Base-by-base conservation (phyloP, 208 protist species). In the Crithidia expoeki region DNA sequence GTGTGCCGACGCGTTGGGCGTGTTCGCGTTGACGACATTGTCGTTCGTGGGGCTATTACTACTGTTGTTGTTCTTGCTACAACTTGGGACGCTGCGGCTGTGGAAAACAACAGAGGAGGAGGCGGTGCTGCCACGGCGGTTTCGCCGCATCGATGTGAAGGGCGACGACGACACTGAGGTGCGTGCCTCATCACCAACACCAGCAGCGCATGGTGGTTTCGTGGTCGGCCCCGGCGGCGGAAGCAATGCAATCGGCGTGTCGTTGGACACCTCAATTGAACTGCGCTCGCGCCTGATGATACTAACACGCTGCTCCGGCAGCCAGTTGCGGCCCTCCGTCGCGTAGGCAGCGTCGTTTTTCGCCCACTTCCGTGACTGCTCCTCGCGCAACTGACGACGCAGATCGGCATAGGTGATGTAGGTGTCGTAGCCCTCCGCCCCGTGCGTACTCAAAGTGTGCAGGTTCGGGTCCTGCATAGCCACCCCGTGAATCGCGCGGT, bases 391-490 rank as follows among this genome's bases (percentile, higher is more conserved):
- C 33, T 60, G 21, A 34, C 42, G 33, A 2, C 57, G 63, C 34
- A 53, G 5, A n/a, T 64, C 64, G 1, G 51, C 33, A 19, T 27
- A 55, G 27, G 56, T 59, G 16, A 17, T 5, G 38, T 44, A 44
- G 38, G 7, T 50, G 68, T 75, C 85, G 73, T 84, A 87, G 47
- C 81, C 81, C n/a, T 58, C 32, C 10, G 16, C 68, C 33, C 57
- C 68, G 19, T 46, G 60, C 32, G 64, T 74, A 72, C 79, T 86
- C 63, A 80, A 83, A 28, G 64, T 74, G 14, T 77, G 63, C 2
- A 19, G 11, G 51, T 72, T 17, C 6, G 65, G 47, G 52, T 21
- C 52, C 61, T 85, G 81, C 53, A 90, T 63, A 51, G 33, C 46
- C 36, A 61, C 76, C 25, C 83, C 77, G 16, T 46, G 51, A 21